Conservation (phyloP, 352 stramenopile genomes). For the Halophytophthora batemanensis region DNA sequence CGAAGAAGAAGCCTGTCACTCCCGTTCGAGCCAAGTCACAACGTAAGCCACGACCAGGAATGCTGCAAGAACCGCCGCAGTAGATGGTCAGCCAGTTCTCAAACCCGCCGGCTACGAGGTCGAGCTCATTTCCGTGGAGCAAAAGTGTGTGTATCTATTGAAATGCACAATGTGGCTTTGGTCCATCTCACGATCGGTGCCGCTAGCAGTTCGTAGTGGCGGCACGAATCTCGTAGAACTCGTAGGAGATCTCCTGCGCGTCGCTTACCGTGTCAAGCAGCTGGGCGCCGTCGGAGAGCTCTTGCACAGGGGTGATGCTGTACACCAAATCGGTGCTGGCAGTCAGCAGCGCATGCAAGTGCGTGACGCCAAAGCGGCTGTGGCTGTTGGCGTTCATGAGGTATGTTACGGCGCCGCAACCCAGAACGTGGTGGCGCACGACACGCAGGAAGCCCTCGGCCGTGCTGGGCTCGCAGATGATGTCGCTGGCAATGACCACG, state of each 20-base stretch:
- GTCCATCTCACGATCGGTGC: too few relatives aligned
- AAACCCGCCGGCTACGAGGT: too few relatives aligned
- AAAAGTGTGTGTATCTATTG: too few relatives aligned
- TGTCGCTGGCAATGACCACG: constrained; percentile 82
- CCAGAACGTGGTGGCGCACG: constrained; percentile 52
- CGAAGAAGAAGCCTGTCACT: constrained; percentile 41
- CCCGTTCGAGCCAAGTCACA: constrained; percentile 17
- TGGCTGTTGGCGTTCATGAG: constrained; percentile 87
- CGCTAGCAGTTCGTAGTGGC: constrained; percentile 12
- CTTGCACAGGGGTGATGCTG: constrained; percentile 63
- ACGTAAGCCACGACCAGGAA: constrained; percentile 7
- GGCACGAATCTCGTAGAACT: constrained; percentile 83
- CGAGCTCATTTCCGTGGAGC: too few relatives aligned
- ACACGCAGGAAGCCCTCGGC: constrained; percentile 85
- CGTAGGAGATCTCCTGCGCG: constrained; percentile 76
- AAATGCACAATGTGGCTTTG: too few relatives aligned
- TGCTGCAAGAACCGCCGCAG: constrained; percentile 8
- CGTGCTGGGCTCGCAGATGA: constrained; percentile 86
- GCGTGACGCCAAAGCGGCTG: constrained; percentile 78
- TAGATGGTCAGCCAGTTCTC: neutral
- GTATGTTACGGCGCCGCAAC: constrained; percentile 61
- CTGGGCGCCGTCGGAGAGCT: constrained; percentile 49
- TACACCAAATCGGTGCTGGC: constrained; percentile 56
- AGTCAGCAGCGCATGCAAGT: constrained; percentile 65
- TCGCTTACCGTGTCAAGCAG: constrained; percentile 79